Base-by-base conservation (phyloP, 371 early-diverging fungal genomes). In the Circinella minor region DNA sequence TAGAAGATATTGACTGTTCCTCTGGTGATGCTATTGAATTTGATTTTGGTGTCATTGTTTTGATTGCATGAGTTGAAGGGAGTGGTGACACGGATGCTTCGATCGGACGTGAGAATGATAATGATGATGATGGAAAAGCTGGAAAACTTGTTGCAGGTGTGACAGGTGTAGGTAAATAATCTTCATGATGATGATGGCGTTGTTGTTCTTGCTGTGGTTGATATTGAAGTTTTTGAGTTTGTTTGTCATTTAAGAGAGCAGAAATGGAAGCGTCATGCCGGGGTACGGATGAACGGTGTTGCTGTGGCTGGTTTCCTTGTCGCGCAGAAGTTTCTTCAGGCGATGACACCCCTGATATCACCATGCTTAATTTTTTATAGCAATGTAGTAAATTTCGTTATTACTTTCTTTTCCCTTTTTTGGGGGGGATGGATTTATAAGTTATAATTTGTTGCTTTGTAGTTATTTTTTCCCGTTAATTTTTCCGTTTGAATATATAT, bases 161-260 rank as follows among this genome's bases (percentile, higher is more conserved):
- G n/a, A 73, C 73, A 27, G 73, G 73, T 27, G 73, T 73, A 3
- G 73, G 73, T 47, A 73, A 48, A 66, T 66, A 73, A 36, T 74
- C 71, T 36, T 57, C 38, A 60, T 65, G 47, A 20, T 47, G 55
- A 61, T 61, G 36, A 48, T 67, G 51, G 2, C 27, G 27, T 27
- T 27, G 27, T 2, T 27, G 27, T 27, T 27, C 27, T n/a, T 51
- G 14, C 15, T 51, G 51, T 14, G 8, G 51, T 13, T 13, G 51
- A n/a, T 36, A 15, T 8, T 51, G 51, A 51, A 13, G 51, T 5
- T 36, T 55, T 34, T 57, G 57, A 27, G 57, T 57, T 57, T 57
- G 57, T 57, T 57, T 48, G 65, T 49, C 48, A 18, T 65, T 65
- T 38, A 65, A 46, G 15, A 65, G 65, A 27, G 65, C 65, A 51